A percentile compares a stretch with the other conserved stretches of the same genome.
Evolutionary conservation across 495 filamentous ascomycete species (phyloP).

Genomic region (Penicillium cataractarum): DNA sequence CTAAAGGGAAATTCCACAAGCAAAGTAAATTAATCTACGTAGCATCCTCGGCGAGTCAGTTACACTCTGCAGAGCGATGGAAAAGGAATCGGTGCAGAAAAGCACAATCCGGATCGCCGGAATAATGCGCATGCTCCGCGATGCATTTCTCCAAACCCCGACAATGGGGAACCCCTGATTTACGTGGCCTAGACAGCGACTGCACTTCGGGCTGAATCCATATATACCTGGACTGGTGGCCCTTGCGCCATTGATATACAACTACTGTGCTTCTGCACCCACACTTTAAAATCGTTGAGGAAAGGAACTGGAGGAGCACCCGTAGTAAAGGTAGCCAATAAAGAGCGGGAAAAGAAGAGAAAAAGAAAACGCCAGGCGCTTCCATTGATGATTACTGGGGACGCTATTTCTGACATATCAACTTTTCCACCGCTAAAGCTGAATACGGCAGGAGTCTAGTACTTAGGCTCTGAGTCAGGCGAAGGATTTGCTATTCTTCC

Average conservation of each 20-base stretch:
- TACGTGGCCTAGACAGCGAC: background rate
- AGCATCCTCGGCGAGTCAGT: background rate
- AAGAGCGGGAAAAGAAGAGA: background rate
- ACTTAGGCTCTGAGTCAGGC: background rate
- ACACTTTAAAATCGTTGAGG: background rate
- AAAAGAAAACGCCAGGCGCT: conserved; percentile 1
- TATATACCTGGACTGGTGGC: background rate
- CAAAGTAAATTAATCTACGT: background rate
- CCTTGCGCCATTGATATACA: background rate
- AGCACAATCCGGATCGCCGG: conserved; percentile 16
- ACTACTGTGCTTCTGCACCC: background rate
- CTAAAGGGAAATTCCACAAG: background rate
- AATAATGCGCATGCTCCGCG: conserved; percentile 15
- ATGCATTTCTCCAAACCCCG: conserved; percentile 17
- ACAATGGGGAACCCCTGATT: background rate
- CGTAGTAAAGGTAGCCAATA: background rate
- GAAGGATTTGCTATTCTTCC: conserved; percentile 9
- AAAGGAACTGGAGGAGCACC: conserved; percentile 7
- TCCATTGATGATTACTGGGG: conserved; percentile 2
- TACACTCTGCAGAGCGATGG: background rate
- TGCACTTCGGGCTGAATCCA: background rate
- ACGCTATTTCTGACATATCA: conserved; percentile 31
- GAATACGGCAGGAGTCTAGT: conserved; percentile 15
- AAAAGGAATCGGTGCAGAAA: background rate
- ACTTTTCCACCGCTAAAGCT: conserved; percentile 22